Percentiles rank a stretch among this genome's conserved stretches.
Conservation (phyloP, 176 grass and related monocot genomes). For the Aegilops sharonensis region DNA sequence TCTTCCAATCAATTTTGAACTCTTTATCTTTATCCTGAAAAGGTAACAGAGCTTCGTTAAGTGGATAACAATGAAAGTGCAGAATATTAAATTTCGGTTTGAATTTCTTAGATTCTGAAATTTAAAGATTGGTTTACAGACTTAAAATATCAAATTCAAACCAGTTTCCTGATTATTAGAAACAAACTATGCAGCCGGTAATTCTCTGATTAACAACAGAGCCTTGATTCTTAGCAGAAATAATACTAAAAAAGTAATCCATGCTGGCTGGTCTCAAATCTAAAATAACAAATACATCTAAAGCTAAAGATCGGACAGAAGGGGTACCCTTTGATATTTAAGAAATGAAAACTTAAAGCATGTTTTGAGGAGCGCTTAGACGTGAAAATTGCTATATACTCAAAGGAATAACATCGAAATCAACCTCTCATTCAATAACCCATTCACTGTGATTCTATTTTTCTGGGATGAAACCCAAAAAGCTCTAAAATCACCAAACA, state of each 20-base stretch:
- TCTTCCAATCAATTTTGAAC: conserved; percentile 93
- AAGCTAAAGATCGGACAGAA: neutral
- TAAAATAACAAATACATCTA: conserved; percentile 23
- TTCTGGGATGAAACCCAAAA: neutral
- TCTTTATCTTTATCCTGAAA: conserved; percentile 75
- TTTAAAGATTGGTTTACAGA: neutral
- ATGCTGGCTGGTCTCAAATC: neutral
- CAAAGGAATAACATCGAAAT: neutral
- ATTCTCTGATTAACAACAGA: neutral
- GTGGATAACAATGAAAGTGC: neutral
- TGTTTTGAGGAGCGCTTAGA: neutral
- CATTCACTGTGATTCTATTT: neutral
- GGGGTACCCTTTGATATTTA: neutral
- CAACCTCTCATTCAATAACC: conserved; percentile 1
- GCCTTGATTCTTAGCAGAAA: neutral
- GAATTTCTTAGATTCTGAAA: conserved; percentile 1
- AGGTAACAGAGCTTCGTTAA: neutral
- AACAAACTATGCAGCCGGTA: neutral
- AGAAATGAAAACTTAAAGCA: neutral
- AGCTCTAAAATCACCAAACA: neutral
- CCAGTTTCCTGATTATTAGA: neutral
- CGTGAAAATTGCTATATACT: neutral
- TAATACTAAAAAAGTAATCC: neutral
- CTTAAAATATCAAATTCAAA: neutral
- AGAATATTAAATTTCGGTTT: neutral